Base-by-base conservation (phyloP, 2,329 filamentous ascomycete species). In the Emergomyces orientalis region DNA sequence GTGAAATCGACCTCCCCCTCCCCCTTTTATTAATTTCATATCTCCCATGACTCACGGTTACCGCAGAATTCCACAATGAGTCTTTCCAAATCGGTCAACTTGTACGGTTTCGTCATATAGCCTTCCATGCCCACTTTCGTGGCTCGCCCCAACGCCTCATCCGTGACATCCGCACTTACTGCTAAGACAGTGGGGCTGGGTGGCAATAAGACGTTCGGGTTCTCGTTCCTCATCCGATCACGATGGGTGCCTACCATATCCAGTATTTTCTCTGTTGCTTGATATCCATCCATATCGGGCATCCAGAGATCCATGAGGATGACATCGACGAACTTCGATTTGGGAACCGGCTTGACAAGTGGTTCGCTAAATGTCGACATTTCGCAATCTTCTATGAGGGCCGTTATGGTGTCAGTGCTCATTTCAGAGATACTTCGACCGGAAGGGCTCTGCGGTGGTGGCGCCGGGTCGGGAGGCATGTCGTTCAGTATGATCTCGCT, bases 261-360 rank as follows among this genome's bases (percentile, higher is more conserved):
- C 13, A 88, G 73, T 52, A 90, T 90, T 56, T 79, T 77, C 68
- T 83, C 80, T 0, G 87, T 84, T 1, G 87, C 87, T 70, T 89
- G 83, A 66, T 88, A 89, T 1, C 87, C 87, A 69, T 89, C 87
- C 79, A 89, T 86, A 66, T 85, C 79, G 0, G 87, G 87, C 86
- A 90, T 90, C 87, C 87, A 90, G 11, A 90, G 80, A 72, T 90
- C 87, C 87, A 90, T 90, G 52, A 89, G 75, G 30, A 90, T 80
- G 1, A 88, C 80, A 68, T 88, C 83, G 63, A 89, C 83, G 2
- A 74, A 72, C 62, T 76, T 77, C 13, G 71, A 65, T 51, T 74
- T 72, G 66, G 65, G 67, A 58, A 65, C 68, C 13, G n/a, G 45
- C 11, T 27, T 43, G 34, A n/a, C 25, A 25, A 17, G 8, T 37